Percentiles rank a stretch among this genome's conserved stretches.
Conservation (phyloP, 257 asterid species). For the Salvia miltiorrhiza region DNA sequence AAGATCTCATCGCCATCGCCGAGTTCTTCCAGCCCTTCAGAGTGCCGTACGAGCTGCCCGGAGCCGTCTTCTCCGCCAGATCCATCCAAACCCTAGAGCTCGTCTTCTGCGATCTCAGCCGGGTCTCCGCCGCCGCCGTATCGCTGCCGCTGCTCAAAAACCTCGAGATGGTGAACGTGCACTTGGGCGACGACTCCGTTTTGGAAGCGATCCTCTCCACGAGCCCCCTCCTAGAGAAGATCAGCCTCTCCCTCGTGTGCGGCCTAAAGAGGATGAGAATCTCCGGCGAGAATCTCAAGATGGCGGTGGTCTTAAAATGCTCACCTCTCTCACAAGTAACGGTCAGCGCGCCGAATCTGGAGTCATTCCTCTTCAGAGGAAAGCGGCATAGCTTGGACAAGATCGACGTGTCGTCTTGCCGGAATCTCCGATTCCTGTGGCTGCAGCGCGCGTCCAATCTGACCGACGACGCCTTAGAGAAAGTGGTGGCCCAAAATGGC, state of each 20-base stretch:
- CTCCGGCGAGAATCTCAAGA: slow-evolving; percentile 13
- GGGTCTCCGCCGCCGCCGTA: not conserved
- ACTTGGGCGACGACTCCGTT: not conserved
- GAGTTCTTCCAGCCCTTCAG: slow-evolving; percentile 30
- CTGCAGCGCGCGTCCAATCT: slow-evolving; percentile 28
- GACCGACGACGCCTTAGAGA: not conserved
- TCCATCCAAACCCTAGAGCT: slow-evolving; percentile 23
- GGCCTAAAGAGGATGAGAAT: slow-evolving; percentile 9
- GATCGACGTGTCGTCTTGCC: slow-evolving; percentile 13
- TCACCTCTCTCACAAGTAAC: slow-evolving; percentile 10
- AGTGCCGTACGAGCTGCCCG: slow-evolving; percentile 19
- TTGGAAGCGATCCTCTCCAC: slow-evolving; percentile 15
- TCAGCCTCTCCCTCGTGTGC: slow-evolving; percentile 20
- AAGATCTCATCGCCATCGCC: slow-evolving; percentile 26
- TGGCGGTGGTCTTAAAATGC: slow-evolving; percentile 26
- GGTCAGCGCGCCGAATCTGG: slow-evolving; percentile 23
- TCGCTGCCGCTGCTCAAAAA: slow-evolving; percentile 19
- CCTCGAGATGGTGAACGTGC: slow-evolving; percentile 22
- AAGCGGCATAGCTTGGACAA: slow-evolving; percentile 18
- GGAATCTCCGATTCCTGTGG: slow-evolving; percentile 24
- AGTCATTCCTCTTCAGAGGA: slow-evolving; percentile 23
- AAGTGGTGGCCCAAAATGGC: not conserved
- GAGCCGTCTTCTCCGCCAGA: slow-evolving; percentile 7
- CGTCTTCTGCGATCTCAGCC: slow-evolving; percentile 24
- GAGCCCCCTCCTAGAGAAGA: slow-evolving; percentile 26